phyloP scores from a whole-genome alignment of 75 land plant genomes.

The Selaginella tamariscina region DNA sequence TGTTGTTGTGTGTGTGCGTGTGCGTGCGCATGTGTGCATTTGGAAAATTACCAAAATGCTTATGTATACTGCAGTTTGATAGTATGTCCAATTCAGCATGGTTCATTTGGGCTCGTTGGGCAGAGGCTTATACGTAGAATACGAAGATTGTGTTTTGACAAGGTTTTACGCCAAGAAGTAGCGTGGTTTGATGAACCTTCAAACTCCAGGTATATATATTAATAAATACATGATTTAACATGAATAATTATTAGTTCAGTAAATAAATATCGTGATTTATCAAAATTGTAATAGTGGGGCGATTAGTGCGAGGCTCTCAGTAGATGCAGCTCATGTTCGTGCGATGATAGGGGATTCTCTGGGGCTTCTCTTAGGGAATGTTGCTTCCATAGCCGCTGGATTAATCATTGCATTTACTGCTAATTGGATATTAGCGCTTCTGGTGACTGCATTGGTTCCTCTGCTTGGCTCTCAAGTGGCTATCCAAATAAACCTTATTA shows the following conservation, averaged over 20 bases:
- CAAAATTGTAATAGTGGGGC: slow-evolving; percentile 1
- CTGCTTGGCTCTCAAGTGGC: background rate
- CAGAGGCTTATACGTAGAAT: slow-evolving; percentile 42
- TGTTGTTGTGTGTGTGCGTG: too few relatives aligned
- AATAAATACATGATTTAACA: too few relatives aligned
- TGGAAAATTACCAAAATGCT: too few relatives aligned
- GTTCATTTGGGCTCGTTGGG: slow-evolving; percentile 56
- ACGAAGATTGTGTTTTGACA: slow-evolving; percentile 28
- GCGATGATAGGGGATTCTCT: background rate
- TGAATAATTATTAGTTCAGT: background rate
- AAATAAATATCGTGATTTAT: too few relatives aligned
- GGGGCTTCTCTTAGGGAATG: background rate
- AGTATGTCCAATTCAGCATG: slow-evolving; percentile 26
- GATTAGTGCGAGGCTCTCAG: background rate
- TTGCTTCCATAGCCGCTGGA: background rate
- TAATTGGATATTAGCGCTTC: slow-evolving; percentile 1
- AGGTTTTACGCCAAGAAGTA: background rate
- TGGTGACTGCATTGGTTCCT: background rate
- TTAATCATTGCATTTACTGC: background rate
- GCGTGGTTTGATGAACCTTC: background rate
- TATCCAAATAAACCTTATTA: slow-evolving; percentile 2
- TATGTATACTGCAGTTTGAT: too few relatives aligned
- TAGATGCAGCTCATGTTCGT: background rate
- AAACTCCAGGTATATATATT: background rate
- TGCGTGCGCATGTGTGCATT: too few relatives aligned